Base-by-base conservation (phyloP, 805 yeast genomes). In the Isabelozyma pseudorhagii region DNA sequence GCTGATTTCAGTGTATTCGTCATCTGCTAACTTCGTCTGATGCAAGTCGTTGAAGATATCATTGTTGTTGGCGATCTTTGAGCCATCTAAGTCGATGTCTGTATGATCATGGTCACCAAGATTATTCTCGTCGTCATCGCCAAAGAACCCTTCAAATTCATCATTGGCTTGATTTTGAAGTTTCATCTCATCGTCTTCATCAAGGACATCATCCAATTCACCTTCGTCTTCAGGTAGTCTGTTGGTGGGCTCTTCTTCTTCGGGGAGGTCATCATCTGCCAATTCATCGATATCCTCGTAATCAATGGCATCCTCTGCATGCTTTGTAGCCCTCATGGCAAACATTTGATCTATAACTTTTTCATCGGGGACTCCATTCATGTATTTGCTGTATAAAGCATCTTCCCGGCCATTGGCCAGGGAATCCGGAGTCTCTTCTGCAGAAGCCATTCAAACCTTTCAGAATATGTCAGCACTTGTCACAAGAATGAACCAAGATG, bases 201-300 rank as follows among this genome's bases (percentile, higher is more conserved):
- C 29, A 38, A 58, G 4, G 44, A 60, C 4, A 13, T 51, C 59
- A n/a, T 61, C 75, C 21, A 55, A 64, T 5, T 46, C 50, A 2
- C 47, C 55, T 8, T 50, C 42, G 11, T 46, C 52, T 43, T 46
- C 54, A 25, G 8, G 58, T 8, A 10, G 56, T 46, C 42, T 47
- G 28, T 46, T n/a, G 18, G 48, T 45, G 25, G 38, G 18, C 43
- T 47, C 53, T 43, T 54, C 56, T 40, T 50, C 75, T 29, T 68
- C 75, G 1, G 74, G 74, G 3, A 68, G 25, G 6, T 89, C 96
- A 43, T 92, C 97, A 25, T 92, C 97, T 0, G 97, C 97, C 45
- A 92, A 73, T 65, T 92, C 97, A 56, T 92, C 97, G 59, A 89
- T 96, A 63, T 89, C 97, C 61, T 89, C 97, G 63, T 88, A 93